A percentile compares a stretch with the other conserved stretches of the same genome.
These are phyloP conservation scores for Scortechinia acanthostroma DNA, from an alignment of 2,329 filamentous ascomycete genomes.

Conservation along the genomic window DNA sequence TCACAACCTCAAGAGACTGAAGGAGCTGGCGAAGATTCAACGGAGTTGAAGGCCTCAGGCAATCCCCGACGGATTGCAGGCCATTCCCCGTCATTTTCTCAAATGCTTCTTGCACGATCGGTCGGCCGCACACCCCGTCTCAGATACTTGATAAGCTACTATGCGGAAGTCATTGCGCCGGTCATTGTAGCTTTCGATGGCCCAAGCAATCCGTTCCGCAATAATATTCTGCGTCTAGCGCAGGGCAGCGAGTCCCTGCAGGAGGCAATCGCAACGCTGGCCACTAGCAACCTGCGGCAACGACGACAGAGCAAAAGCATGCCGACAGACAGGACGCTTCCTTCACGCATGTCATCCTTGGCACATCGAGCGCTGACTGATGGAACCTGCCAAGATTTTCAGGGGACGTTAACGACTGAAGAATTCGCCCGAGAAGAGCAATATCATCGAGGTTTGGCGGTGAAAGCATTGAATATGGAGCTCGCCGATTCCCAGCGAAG, in stretches of 20 bases:
- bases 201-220: slow-evolving; percentile 53
- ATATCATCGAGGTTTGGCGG: slow-evolving; percentile 46
- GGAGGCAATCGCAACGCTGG: slow-evolving; percentile 56
- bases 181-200: slow-evolving; percentile 61
- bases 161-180: slow-evolving; percentile 57
- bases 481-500: slow-evolving; percentile 44
- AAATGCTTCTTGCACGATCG: neutral
- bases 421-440: slow-evolving; percentile 9
- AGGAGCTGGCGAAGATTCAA: too few species aligned
- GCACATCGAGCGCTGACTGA: neutral
- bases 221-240: slow-evolving; percentile 51
- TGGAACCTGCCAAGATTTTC: neutral
- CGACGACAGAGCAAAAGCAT: slow-evolving; percentile 32
- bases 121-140: slow-evolving; percentile 42
- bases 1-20: too few species aligned
- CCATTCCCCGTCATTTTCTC: neutral
- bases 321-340: slow-evolving; percentile 28
- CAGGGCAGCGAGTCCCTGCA: slow-evolving; percentile 50
- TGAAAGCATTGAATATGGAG: slow-evolving; percentile 50
- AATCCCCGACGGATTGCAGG: too few species aligned
- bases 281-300: slow-evolving; percentile 58
- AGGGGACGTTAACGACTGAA: neutral
- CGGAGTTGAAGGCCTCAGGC: too few species aligned
- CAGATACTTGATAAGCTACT: slow-evolving; percentile 58
- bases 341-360: slow-evolving; percentile 7